A percentile compares a stretch with the other conserved stretches of the same genome.
These are phyloP conservation scores for Lathyrus sativus DNA, from an alignment of 306 rosid genomes.

Conservation along the genomic window DNA sequence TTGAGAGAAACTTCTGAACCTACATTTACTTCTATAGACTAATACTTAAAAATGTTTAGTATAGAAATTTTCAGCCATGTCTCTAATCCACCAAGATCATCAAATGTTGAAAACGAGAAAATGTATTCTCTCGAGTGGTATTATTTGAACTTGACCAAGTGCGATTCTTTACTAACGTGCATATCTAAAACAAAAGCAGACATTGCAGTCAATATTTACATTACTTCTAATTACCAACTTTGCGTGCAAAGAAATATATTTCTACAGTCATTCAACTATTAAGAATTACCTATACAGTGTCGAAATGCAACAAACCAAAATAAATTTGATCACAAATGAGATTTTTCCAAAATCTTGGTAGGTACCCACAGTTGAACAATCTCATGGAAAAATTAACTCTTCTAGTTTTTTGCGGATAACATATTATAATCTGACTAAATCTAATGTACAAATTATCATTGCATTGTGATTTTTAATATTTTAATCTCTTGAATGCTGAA, in stretches of 20 bases:
- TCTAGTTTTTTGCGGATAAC: constrained; percentile 2
- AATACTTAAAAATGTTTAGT: not conserved
- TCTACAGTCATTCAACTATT: not conserved
- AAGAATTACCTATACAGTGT: not conserved
- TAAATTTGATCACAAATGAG: too few species aligned
- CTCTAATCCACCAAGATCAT: not conserved
- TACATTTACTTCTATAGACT: not conserved
- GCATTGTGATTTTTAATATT: not conserved
- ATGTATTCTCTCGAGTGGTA: not conserved
- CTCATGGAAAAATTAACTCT: constrained; percentile 2
- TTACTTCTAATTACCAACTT: not conserved
- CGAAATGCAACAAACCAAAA: not conserved
- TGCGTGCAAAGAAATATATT: not conserved
- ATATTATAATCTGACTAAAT: constrained; percentile 14
- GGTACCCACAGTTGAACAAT: not conserved
- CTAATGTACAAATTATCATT: constrained; percentile 2
- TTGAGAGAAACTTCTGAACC: not conserved
- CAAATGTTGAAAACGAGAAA: not conserved
- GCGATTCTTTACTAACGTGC: not conserved
- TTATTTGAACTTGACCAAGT: too few species aligned
- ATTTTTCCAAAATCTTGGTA: not conserved
- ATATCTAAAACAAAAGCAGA: not conserved
- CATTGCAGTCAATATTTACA: not conserved
- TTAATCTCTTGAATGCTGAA: constrained; percentile 13
- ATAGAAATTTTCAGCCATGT: not conserved